Evolutionary conservation across 306 rosid species (phyloP), one percentile per base, ranked within the genome.

Genomic region (Cucurbita pepo): DNA sequence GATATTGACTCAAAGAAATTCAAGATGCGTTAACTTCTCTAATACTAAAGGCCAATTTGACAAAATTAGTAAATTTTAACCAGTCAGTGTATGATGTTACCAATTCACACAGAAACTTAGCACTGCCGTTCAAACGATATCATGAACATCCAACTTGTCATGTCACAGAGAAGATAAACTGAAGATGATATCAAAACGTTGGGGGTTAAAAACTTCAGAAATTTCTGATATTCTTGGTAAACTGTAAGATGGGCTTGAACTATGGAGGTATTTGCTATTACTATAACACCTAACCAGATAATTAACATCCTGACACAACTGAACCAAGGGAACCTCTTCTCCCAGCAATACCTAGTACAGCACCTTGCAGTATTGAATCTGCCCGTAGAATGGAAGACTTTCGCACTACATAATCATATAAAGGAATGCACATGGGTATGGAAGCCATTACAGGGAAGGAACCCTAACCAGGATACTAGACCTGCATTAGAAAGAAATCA

Each of bases 61-160:
- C 19, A 76, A 72, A 79, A 63, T 72, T 5, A 45, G 63, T 96
- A 72, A 71, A 12, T 52, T 43, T 69, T 79, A 76, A 61, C 30
- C 55, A 8, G 34, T 43, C 4, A 63, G 38, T 18, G 40, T 18
- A n/a, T 48, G 52, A 13, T 63, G 5, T 60, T 11, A 53, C 52
- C 45, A 51, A 48, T 75, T 21, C 47, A 60, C 22, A 40, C n/a
- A n/a, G 40, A 37, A 75, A 45, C 53, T 13, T 63, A 51, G 72
- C n/a, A 50, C 78, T 75, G 72, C 78, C 73, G 43, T 52, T 59
- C 66, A 75, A 66, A 62, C 18, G 69, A 11, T 37, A 63, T 75
- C 73, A 75, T 62, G 78, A 63, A 40, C n/a, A 19, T 41, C 63
- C 56, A 43, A 74, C 58, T 48, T 63, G 72, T 16, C 58, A 50